Base-by-base conservation (phyloP, 2,329 filamentous ascomycete species). In the Hyphodiscus sp. region DNA sequence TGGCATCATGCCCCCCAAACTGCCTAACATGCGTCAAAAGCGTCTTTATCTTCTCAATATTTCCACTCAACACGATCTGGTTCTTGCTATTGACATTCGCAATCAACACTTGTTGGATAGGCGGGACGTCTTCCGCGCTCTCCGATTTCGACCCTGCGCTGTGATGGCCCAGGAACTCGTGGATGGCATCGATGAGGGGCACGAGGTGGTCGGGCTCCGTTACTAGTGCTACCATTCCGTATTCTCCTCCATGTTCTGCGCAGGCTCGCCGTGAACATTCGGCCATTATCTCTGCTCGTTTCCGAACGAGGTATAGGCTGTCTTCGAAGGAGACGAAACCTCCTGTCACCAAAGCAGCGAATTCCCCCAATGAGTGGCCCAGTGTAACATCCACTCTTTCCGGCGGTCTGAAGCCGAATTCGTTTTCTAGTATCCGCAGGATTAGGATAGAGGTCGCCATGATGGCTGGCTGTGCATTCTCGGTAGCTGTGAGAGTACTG, bases 61-160 rank as follows among this genome's bases (percentile, higher is more conserved):
- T 92, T 38, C 92, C 92, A 67, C 88, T 94, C 50, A 97, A 76
- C 49, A 96, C 92, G 64, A 97, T 95, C 73, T 97, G 92, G 68
- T 96, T 96, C 74, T 91, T 94, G 69, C 86, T 89, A 73, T 97
- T 97, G 72, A 95, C 84, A 71, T 97, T 96, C 55, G 91, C 92
- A 62, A 97, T 91, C 61, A 87, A 76, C 49, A 96, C 91, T 70
- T 95, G 88, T 66, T 94, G 82, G 51, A 95, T 90, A 2, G 89
- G 82, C 18, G 88, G 86, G 29, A 84, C 72, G 61, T 87, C 79
- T 59, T 83, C 76, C 56, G 78, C 79, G 61, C 81, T 84, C 67
- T 91, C 86, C 51, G 80, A 79, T 65, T 86, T 86, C 55, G 80
- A 76, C 26, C 83, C 84, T n/a, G 80, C 75, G 56, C 78, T 77